Percentiles rank a stretch among this genome's conserved stretches.
phyloP scores from a whole-genome alignment of 73 alveolate genomes.

The Durusdinium trenchii region DNA sequence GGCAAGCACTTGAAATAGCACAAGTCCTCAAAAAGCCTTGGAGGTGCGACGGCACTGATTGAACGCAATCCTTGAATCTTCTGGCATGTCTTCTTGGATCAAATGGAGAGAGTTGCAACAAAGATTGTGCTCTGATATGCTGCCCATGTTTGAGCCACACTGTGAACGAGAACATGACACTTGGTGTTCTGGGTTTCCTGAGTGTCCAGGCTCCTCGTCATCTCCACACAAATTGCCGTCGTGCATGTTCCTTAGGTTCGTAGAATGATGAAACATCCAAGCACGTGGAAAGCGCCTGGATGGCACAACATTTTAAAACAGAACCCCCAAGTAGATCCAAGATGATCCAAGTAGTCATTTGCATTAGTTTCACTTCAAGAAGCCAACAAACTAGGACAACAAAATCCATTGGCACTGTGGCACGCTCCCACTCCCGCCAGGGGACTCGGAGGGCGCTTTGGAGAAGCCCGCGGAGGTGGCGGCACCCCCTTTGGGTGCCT shows the following conservation, averaged over 20 bases:
- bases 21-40: conserved; percentile 75
- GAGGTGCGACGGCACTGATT: neutral
- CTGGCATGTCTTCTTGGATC: no score
- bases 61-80: neutral
- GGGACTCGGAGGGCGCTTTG: neutral
- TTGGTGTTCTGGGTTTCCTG: no score
- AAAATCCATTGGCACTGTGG: neutral
- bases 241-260: conserved; percentile 60
- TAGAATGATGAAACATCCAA: no score
- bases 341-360: no score
- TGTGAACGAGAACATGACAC: no score
- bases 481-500: conserved; percentile 7
- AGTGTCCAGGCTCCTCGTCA: conserved; percentile 58
- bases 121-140: no score
- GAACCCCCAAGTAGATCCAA: no score
- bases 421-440: neutral
- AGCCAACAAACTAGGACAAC: neutral
- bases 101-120: no score
- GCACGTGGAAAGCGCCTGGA: no score
- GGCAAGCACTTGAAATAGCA: conserved; percentile 67
- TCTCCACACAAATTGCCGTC: conserved; percentile 83
- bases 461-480: conserved; percentile 76
- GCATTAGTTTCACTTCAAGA: neutral
- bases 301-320: no score
- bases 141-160: no score